Evolutionary conservation across 177 flowering plant species (phyloP), one percentile per base, ranked within the genome.

Genomic region (Vitis hybrid): DNA sequence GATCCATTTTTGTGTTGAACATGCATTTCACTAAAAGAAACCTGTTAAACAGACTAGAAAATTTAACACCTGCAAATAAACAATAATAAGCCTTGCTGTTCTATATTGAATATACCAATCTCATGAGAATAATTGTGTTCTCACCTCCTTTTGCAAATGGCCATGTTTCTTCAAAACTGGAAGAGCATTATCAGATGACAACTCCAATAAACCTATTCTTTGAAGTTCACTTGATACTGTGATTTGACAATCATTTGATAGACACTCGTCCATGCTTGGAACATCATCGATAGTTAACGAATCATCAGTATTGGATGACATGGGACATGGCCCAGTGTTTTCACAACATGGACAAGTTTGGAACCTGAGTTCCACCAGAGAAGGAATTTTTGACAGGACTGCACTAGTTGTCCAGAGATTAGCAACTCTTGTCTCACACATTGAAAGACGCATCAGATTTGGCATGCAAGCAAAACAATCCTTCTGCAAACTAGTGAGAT

Each of bases 391-490:
- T 26, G 85, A 79, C 15, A 94, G 79, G 31, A 94, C 94, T 14
- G 94, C 88, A 71, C 77, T 77, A 19, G 97, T 86, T 52, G 92
- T 88, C 97, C 93, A 92, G 52, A 94, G 91, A 79, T 92, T 88
- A 59, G 91, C 19, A 50, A 92, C 74, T 77, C 91, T 86, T 64
- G 98, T 90, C 70, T 79, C 97, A 71, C 98, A 94, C 85, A 92
- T 71, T 45, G 98, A 94, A 51, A 94, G 90, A 61, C 72, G 73
- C 76, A 62, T 80, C 62, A 94, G 74, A 72, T 87, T 88, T 19
- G 98, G 98, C 98, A 92, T 94, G 77, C 87, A 83, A 69, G 84
- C 61, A 79, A 92, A 94, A 68, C 98, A 94, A 69, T 87, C 87
- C 78, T 92, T 85, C 29, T 68, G 77, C 69, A 94, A 87, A 76